Evolutionary conservation across 768 basidiomycete genomes (phyloP), one percentile per base, ranked within the genome.

Genomic region (Podaxis sp.): DNA sequence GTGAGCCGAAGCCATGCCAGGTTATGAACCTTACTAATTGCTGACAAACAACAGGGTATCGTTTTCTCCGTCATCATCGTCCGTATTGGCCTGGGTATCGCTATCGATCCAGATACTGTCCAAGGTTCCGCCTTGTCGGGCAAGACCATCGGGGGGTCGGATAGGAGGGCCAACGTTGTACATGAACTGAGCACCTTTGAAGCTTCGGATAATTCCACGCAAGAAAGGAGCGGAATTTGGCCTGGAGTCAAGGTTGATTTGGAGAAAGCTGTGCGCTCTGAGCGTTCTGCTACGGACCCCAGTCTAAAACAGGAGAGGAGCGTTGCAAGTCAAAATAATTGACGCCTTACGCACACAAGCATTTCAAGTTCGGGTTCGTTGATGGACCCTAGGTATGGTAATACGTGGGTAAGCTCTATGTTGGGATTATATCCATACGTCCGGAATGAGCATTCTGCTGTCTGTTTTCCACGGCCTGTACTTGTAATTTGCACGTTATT

Each of bases 61-160:
- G 77, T 77, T 0, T 79, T 79, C 66, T 76, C 76, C 22, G 68
- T 79, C 65, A 74, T 79, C 65, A 79, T 78, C 56, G 74, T 78
- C 50, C 76, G 77, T 28, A 72, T 78, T 49, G 78, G 75, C 3
- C 66, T 77, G 26, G 77, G 77, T 38, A 67, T 78, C n/a, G 69
- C 75, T 46, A 62, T 51, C 15, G 54, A 56, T 40, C 61, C 61
- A 10, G 61, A 62, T 6, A 62, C 61, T 5, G 37, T 62, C n/a
- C 61, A 51, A 40, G 44, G 54, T 4, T 56, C 59, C 2, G 22
- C 53, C 33, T 12, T 40, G 11, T 40, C 61, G 0, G 28, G 44
- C 30, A 50, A 56, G 30, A 56, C 37, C 7, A 8, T 56, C 17
- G 54, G 48, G 24, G 54, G 61, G 6, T 40, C 48, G 1, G 15